Evolutionary conservation across 1,284 basidiomycete species (phyloP).

Genomic region (Takashimella tepidaria): DNA sequence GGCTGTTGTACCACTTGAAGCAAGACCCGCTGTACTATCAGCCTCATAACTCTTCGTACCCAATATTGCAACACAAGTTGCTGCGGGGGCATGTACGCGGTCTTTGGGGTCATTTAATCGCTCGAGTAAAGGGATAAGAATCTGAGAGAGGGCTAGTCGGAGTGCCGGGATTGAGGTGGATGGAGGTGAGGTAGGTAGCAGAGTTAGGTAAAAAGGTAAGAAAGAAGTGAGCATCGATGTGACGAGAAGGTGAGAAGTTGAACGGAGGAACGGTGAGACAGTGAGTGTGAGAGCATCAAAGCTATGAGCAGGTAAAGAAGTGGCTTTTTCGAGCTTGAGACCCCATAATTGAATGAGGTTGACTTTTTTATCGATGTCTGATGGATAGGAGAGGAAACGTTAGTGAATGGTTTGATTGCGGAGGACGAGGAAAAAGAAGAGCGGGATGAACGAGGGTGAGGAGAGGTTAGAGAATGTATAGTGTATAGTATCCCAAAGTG

Average conservation of each 20-base stretch:
- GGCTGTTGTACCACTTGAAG: not conserved
- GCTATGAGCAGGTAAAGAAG: slow-evolving; percentile 28
- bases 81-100: slow-evolving; percentile 29
- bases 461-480: no score
- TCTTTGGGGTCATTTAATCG: slow-evolving; percentile 46
- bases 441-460: no score
- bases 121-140: slow-evolving; percentile 38
- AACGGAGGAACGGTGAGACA: slow-evolving; percentile 32
- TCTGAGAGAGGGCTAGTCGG: slow-evolving; percentile 25
- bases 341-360: slow-evolving; percentile 44
- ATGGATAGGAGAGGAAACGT: no score
- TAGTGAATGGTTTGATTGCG: no score
- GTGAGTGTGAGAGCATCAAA: slow-evolving; percentile 39
- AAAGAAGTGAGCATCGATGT: slow-evolving; percentile 34
- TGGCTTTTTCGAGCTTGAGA: slow-evolving; percentile 33
- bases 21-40: slow-evolving; percentile 8
- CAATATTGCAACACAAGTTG: slow-evolving; percentile 24
- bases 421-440: no score
- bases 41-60: slow-evolving; percentile 28
- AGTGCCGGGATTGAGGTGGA: slow-evolving; percentile 14
- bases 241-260: slow-evolving; percentile 35
- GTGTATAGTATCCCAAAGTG: no score
- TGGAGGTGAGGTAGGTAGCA: slow-evolving; percentile 23
- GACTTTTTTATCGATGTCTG: slow-evolving; percentile 44
- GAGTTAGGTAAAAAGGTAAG: slow-evolving; percentile 39